Base-by-base conservation (phyloP, 495 filamentous ascomycete genomes). In the Zalerion maritima region DNA sequence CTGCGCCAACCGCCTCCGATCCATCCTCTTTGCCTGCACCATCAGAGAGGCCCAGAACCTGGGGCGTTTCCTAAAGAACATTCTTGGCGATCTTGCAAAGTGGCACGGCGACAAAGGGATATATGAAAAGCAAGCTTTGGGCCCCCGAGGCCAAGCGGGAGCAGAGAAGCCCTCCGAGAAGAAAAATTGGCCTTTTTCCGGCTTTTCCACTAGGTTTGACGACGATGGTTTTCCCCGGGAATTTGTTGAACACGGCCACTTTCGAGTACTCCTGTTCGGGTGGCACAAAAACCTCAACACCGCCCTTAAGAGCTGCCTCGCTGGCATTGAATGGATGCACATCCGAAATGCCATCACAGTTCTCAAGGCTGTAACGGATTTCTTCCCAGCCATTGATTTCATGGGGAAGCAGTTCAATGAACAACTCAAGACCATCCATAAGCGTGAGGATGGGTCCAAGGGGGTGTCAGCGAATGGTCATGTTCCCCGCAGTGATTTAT, bases 341-440 rank as follows among this genome's bases (percentile, higher is more conserved):
- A 93, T 96, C 46, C 72, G 83, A 8, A 99, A 99, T 46, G 81
- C 85, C 18, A 91, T 94, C 40, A 85, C 75, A 32, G 58, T 96
- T n/a, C 62, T 94, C 30, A 93, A 89, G 46, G 66, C 71, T 5
- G 62, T 91, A 21, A 64, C 76, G 18, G 69, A 78, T 17, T 62
- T 73, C 42, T 96, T 91, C 67, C 91, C 91, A 14, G 71, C 71
- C 9, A 73, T 96, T 24, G 86, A 89, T 41, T 86, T 80, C 60
- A 83, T 86, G 58, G 89, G 81, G 13, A 65, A 68, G 15, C 64
- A 72, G 22, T 75, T 91, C 44, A 49, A 77, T 11, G 61, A 61
- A 25, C 67, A 67, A 32, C 69, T 96, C 13, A 73, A 75, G 37
- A 69, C 73, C 35, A 72, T 75, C 23, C 77, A 85, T 16, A 67